Base-by-base conservation (phyloP, 176 grass and related monocot species). In the Oryza meridionalis region DNA sequence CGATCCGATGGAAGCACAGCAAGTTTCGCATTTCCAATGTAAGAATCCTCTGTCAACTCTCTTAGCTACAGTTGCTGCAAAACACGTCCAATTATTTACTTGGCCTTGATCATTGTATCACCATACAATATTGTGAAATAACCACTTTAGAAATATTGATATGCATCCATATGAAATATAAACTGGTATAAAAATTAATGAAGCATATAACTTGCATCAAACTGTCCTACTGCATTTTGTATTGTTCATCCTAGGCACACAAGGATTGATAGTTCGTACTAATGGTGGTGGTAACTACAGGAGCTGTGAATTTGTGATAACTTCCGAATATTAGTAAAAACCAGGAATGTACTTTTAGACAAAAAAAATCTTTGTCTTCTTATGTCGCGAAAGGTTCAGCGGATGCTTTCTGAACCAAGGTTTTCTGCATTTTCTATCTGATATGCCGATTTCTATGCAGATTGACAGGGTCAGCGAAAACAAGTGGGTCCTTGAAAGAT, bases 1-100 rank as follows among this genome's bases (percentile, higher is more conserved):
- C 81, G 65, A 3, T 93, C 90, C 27, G 83, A 90, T 78, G 86
- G 86, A 73, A 90, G 88, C 72, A 79, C 85, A 11, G 81, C 86
- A 35, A 94, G 89, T 75, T 97, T 97, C 32, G 91, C 89, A 9
- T 97, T 94, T 65, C 92, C 92, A 19, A 90, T 97, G 94, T 97
- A 97, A 81, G 90, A 5, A 38, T 22, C 79, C 88, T 90, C 62
- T 81, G 32, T 27, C 43, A 65, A 40, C 61, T 69, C 43, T 74
- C 15, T 43, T 65, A 17, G 35, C 27, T 78, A 77, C 40, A 25
- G 43, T 19, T 5, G 42, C 26, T 75, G 44, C 43, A 86, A 5
- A 79, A 49, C 62, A 6, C 73, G 14, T 71, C 6, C 17, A 33
- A 26, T 33, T 49, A 69, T 88, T 50, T 11, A 37, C 24, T 67